These are phyloP conservation scores for Ceratonia siliqua DNA, from an alignment of 306 rosid genomes.

Conservation along the genomic window DNA sequence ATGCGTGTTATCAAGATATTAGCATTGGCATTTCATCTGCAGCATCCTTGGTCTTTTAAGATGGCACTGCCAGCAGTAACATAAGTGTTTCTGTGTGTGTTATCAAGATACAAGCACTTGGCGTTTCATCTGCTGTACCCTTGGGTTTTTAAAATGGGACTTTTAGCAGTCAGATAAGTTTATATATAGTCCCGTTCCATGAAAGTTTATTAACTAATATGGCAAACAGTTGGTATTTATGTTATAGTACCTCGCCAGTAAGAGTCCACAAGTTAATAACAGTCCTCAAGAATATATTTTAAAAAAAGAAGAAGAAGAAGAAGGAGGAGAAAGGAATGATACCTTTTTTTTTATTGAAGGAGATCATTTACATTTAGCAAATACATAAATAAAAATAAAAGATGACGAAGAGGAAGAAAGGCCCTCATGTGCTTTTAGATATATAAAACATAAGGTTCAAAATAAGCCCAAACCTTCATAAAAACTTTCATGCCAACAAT, in stretches of 20 bases:
- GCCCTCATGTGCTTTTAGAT: constrained; percentile 1
- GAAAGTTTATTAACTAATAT: constrained; percentile 17
- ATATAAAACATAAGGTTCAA: neutral
- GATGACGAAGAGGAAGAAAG: constrained; percentile 1
- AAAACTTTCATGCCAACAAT: constrained; percentile 87
- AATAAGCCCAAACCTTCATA: constrained; percentile 63
- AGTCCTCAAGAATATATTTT: neutral
- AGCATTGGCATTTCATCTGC: neutral
- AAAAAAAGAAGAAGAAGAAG: too few relatives aligned
- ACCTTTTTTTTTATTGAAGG: constrained; percentile 1
- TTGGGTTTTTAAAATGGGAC: neutral
- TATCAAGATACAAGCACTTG: constrained; percentile 10
- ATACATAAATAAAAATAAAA: neutral
- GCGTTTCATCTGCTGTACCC: constrained; percentile 8
- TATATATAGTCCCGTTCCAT: neutral
- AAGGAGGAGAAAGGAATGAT: neutral
- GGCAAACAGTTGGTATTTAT: constrained; percentile 23
- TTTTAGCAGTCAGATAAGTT: constrained; percentile 5
- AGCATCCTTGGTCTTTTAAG: neutral
- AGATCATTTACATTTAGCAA: neutral
- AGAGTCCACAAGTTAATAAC: constrained; percentile 25
- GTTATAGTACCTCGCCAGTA: constrained; percentile 4
- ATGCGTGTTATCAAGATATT: neutral
- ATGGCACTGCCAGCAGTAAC: neutral
- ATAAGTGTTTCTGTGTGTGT: neutral